Evolutionary conservation across 1,284 basidiomycete species (phyloP).

Genomic region (Boletus albobrunnescens): DNA sequence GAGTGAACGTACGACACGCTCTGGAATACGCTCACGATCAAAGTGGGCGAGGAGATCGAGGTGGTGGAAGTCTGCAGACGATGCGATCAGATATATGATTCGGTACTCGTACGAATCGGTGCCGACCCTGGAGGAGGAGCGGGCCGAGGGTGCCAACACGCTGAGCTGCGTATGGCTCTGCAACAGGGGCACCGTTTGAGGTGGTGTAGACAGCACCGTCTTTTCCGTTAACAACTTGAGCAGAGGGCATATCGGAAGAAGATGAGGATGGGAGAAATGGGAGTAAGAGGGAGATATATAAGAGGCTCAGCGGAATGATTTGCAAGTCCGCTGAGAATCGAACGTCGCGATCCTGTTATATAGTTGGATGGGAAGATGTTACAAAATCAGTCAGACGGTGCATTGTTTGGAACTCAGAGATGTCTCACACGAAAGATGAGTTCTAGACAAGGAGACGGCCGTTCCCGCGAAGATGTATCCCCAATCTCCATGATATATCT

Average conservation of each 20-base stretch:
- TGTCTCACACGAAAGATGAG: conserved; percentile 12
- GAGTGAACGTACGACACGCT: conserved; percentile 68
- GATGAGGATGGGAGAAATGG: conserved; percentile 5
- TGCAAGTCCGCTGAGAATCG: conserved; percentile 32
- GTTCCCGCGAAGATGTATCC: conserved; percentile 1
- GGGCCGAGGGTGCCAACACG: conserved; percentile 75
- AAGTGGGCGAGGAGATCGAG: conserved; percentile 89
- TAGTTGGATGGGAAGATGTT: conserved; percentile 10
- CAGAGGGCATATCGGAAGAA: conserved; percentile 53
- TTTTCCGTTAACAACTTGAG: conserved; percentile 52
- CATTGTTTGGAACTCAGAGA: conserved; percentile 11
- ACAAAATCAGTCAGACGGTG: background rate
- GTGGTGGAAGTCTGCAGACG: conserved; percentile 64
- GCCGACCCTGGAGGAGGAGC: conserved; percentile 77
- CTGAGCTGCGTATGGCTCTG: conserved; percentile 74
- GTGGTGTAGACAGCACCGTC: conserved; percentile 76
- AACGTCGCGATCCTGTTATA: conserved; percentile 4
- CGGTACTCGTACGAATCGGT: background rate
- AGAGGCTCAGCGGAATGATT: conserved; percentile 8
- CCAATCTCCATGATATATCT: background rate
- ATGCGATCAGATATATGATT: conserved; percentile 7
- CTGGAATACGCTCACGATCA: conserved; percentile 91
- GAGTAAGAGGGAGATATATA: conserved; percentile 7
- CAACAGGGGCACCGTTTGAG: conserved; percentile 74
- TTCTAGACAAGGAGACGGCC: background rate